A percentile compares a stretch with the other conserved stretches of the same genome.
These are phyloP conservation scores for Parasitella parasitica DNA, from an alignment of 371 early-diverging fungal genomes.

Conservation along the genomic window DNA sequence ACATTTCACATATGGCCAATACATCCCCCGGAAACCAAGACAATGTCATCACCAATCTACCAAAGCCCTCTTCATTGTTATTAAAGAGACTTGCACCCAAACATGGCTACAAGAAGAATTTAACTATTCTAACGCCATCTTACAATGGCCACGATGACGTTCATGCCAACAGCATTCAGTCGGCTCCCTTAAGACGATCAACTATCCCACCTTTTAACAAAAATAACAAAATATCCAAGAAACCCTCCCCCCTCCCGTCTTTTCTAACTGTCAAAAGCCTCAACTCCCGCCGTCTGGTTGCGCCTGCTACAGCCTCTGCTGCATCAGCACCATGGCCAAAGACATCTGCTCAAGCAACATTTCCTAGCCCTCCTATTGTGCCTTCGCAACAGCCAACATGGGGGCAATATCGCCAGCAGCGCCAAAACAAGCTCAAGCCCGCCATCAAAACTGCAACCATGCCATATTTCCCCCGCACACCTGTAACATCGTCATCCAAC, in stretches of 20 bases:
- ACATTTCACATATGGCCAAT: not conserved
- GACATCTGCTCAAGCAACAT: conserved; percentile 18
- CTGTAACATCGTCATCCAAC: not conserved
- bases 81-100: conserved; percentile 43
- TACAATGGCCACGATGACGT: conserved; percentile 32
- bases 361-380: conserved; percentile 48
- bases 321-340: conserved; percentile 18
- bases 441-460: not conserved
- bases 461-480: not conserved
- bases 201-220: conserved; percentile 8
- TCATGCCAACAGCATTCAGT: conserved; percentile 34
- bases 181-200: conserved; percentile 51
- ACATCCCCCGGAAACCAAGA: not conserved
- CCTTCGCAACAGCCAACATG: conserved; percentile 46
- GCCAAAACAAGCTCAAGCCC: not conserved
- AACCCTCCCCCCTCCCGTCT: not conserved
- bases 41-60: conserved; percentile 8
- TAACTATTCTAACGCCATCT: conserved; percentile 61
- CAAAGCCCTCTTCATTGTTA: conserved; percentile 44
- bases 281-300: not conserved
- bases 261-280: not conserved
- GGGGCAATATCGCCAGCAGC: conserved; percentile 15
- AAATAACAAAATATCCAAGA: conserved; percentile 4
- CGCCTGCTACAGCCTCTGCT: conserved; percentile 23
- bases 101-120: conserved; percentile 50